Evolutionary conservation across 148 eudicot species (phyloP), one percentile per base, ranked within the genome.

Genomic region (Pouteria glomerata): DNA sequence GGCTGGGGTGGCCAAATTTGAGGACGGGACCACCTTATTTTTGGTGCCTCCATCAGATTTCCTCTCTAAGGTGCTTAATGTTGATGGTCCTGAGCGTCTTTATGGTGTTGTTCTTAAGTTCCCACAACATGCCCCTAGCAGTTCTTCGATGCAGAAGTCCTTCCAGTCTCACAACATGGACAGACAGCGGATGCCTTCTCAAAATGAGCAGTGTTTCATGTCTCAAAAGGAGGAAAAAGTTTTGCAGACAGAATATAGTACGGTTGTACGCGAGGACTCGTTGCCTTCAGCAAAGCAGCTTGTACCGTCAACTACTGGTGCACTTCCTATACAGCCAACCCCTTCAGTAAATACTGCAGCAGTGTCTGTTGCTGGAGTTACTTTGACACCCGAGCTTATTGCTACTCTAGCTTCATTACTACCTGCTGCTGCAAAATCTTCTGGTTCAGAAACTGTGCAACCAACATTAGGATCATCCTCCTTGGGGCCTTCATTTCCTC

Each of bases 41-140:
- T 85, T 95, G 83, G 99, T 95, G 51, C 99, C 99, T 63, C 99
- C 99, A 37, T 94, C 98, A 13, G 92, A 90, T 64, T 95, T 95
- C 66, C 81, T 95, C 68, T 77, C 88, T 8, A 78, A 88, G 29
- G 89, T 90, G 64, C 76, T 95, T 66, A 84, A 90, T 68, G 86
- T 95, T n/a, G 48, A 70, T 31, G 97, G 96, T 1, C 99, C 82
- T 24, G 90, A 86, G 76, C 92, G 97, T 19, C 88, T 95, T 70
- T 95, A 95, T 78, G 99, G 99, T 16, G 96, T 95, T 27, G 97
- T 90, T 76, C 82, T 95, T 12, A 91, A 87, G 76, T 86, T 89
- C 72, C 87, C 88, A n/a, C 87, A 73, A 57, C 84, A 77, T 27
- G 76, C 63, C 63, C 80, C 89, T 74, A 66, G 71, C 63, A 72